phyloP scores from a whole-genome alignment of 176 grass and related monocot species.

The Oryza glumipatula region DNA sequence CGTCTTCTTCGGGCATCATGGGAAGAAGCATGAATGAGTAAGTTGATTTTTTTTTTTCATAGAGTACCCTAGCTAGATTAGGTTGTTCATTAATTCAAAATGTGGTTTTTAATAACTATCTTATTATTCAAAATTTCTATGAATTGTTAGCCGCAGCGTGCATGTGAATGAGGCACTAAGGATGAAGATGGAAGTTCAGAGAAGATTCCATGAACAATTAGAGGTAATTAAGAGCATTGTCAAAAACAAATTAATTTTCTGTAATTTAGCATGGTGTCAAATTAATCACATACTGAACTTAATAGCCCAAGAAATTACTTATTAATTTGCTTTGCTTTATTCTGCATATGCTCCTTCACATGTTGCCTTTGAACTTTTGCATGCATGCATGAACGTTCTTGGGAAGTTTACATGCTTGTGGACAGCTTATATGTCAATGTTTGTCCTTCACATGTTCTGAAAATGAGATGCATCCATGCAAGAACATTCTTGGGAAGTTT shows the following conservation, averaged over 20 bases:
- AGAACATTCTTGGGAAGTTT: conserved; percentile 58
- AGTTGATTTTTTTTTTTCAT: conserved; percentile 28
- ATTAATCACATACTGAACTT: not conserved
- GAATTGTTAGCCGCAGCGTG: conserved; percentile 58
- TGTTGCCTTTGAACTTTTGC: conserved; percentile 31
- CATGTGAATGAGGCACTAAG: conserved; percentile 72
- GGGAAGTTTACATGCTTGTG: conserved; percentile 35
- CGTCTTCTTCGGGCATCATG: conserved; percentile 74
- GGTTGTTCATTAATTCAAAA: not conserved
- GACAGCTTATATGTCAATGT: conserved; percentile 9
- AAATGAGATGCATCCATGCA: not conserved
- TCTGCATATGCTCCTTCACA: conserved; percentile 1
- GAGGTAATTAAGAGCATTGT: conserved; percentile 50
- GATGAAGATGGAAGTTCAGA: conserved; percentile 95
- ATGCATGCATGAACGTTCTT: conserved; percentile 32
- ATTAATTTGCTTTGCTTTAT: not conserved
- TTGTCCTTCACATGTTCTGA: conserved; percentile 21
- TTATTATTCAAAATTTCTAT: not conserved
- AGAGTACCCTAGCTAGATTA: not conserved
- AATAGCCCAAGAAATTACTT: conserved; percentile 39
- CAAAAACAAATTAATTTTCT: not conserved
- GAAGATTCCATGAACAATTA: conserved; percentile 88
- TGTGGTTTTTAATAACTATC: not conserved
- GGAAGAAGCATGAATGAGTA: conserved; percentile 87
- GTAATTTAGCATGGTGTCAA: not conserved